Percentiles rank a stretch among this genome's conserved stretches.
Conservation (phyloP, 768 basidiomycete genomes). For the Russula sp. region DNA sequence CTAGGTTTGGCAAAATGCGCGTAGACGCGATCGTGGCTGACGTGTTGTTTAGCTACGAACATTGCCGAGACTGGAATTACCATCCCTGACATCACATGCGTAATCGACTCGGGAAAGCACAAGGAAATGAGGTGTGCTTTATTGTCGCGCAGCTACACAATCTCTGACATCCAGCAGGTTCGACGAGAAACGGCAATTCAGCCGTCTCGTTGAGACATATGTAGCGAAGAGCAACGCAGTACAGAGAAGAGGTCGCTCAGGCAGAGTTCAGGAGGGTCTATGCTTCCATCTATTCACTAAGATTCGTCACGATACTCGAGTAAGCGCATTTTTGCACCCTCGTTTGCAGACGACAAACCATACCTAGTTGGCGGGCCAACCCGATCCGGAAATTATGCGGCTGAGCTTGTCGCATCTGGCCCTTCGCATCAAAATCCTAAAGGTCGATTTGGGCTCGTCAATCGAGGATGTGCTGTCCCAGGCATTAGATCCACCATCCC, state of each 20-base stretch:
- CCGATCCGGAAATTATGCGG: constrained; percentile 93
- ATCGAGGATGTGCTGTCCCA: constrained; percentile 88
- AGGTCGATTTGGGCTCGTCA: constrained; percentile 74
- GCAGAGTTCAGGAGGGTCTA: constrained; percentile 83
- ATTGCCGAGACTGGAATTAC: constrained; percentile 98
- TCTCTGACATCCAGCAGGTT: constrained; percentile 49
- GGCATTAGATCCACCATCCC: constrained; percentile 85
- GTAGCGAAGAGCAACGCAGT: constrained; percentile 89
- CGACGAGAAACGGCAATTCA: constrained; percentile 96
- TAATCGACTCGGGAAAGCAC: constrained; percentile 92
- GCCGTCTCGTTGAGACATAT: constrained; percentile 86
- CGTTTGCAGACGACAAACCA: constrained; percentile 9
- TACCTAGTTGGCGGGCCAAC: constrained; percentile 80
- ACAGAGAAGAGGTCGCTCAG: constrained; percentile 86
- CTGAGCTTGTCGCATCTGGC: constrained; percentile 90
- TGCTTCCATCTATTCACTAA: constrained; percentile 97
- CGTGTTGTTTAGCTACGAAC: constrained; percentile 62
- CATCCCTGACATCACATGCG: constrained; percentile 96
- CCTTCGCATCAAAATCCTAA: constrained; percentile 90
- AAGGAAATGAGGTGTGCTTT: constrained; percentile 77
- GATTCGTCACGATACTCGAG: constrained; percentile 76
- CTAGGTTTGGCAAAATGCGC: constrained; percentile 57
- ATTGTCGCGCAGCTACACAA: constrained; percentile 17
- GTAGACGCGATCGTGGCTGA: constrained; percentile 5
- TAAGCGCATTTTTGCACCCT: constrained; percentile 32